Conservation (phyloP, 2,329 filamentous ascomycete genomes). For the Colletotrichum sp. region DNA sequence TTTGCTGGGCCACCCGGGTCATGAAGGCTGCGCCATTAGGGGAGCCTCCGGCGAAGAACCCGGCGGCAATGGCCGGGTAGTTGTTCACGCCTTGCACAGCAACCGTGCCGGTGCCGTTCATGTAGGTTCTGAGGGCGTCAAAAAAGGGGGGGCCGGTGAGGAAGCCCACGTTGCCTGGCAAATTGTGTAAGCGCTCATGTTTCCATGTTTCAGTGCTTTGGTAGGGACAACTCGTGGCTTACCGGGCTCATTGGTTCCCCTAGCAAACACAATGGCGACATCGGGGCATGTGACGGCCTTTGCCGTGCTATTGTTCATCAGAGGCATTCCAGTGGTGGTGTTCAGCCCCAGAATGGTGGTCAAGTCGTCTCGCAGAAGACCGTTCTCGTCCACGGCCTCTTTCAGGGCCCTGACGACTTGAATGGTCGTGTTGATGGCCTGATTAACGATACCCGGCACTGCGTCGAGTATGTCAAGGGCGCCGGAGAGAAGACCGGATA, state of each 20-base stretch:
- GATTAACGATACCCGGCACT: not conserved
- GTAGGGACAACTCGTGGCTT: not conserved
- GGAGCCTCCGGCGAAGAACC: conserved; percentile 12
- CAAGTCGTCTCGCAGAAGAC: conserved; percentile 16
- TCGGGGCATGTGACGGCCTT: conserved; percentile 14
- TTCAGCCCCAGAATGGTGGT: conserved; percentile 2
- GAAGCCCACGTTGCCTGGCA: conserved; percentile 31
- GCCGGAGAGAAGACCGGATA: conserved; percentile 9
- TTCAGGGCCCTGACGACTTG: conserved; percentile 18
- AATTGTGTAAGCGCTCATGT: not conserved
- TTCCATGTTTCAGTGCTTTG: not conserved
- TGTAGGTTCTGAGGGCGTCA: conserved; percentile 24
- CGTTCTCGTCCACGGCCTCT: conserved; percentile 17
- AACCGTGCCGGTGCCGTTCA: conserved; percentile 23
- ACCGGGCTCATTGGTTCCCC: conserved; percentile 23
- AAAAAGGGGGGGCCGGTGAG: conserved; percentile 32
- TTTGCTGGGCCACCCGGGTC: conserved; percentile 35
- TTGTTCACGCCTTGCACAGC: conserved; percentile 32
- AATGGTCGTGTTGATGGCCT: conserved; percentile 15
- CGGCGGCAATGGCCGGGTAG: not conserved
- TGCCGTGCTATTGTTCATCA: not conserved
- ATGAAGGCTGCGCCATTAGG: conserved; percentile 27
- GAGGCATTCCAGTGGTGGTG: not conserved
- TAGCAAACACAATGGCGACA: conserved; percentile 19
- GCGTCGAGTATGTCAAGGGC: conserved; percentile 15